Conservation (phyloP, 2,329 filamentous ascomycete genomes). For the Microcyclospora tardicrescens region DNA sequence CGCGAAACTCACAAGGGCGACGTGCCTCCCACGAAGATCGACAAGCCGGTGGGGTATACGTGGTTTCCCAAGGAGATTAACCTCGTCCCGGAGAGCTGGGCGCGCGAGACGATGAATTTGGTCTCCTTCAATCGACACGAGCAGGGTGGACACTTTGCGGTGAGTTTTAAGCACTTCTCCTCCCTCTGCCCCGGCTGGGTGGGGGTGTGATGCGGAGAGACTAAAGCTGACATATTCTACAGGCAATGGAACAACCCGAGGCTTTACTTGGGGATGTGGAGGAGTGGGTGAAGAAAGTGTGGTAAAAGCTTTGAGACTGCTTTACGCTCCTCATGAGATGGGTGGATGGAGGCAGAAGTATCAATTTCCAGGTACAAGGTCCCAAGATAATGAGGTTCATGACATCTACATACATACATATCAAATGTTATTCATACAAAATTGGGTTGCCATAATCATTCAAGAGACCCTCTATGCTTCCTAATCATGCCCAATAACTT, state of each 20-base stretch:
- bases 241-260: slow-evolving; percentile 24
- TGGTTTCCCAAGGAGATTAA: slow-evolving; percentile 32
- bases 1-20: slow-evolving; percentile 4
- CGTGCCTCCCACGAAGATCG: slow-evolving; percentile 15
- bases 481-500: no score
- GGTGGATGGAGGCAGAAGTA: no score
- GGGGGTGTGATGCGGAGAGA: neutral
- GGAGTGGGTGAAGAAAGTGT: slow-evolving; percentile 21
- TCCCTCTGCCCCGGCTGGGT: neutral
- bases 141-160: slow-evolving; percentile 28
- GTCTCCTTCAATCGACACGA: slow-evolving; percentile 28
- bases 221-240: slow-evolving; percentile 1
- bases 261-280: slow-evolving; percentile 23
- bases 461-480: no score
- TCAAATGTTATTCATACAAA: no score
- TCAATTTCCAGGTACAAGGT: no score
- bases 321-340: no score
- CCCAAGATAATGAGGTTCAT: no score
- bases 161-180: slow-evolving; percentile 5
- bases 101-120: slow-evolving; percentile 23
- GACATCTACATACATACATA: no score
- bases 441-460: no score
- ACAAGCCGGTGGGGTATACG: slow-evolving; percentile 32
- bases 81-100: slow-evolving; percentile 25
- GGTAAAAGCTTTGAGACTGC: slow-evolving; percentile 5